Evolutionary conservation across 306 rosid species (phyloP), one percentile per base, ranked within the genome.

Genomic region (Hippophae gyantsensis): DNA sequence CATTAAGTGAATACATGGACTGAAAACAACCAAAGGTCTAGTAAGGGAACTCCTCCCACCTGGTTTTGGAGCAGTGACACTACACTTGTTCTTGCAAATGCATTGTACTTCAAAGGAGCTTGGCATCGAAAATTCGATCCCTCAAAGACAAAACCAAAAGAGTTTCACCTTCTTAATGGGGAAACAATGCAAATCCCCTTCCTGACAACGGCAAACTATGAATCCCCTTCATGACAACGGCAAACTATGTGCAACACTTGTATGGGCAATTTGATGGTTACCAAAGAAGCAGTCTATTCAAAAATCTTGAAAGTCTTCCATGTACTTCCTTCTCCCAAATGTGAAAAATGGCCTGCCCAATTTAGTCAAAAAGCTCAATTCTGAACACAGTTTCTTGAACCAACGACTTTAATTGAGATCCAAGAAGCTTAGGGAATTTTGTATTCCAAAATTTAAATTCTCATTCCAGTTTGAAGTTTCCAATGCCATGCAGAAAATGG

Each of bases 391-490:
- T 13, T 70, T 42, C 60, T 50, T 74, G 1, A 48, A 70, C 7
- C 53, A 40, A 7, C 45, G 57, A 8, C 6, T 54, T 38, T 43
- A 53, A 13, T 6, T 6, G 0, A 0, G 0, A 0, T 0, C 1
- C 3, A 57, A 10, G 43, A n/a, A 10, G 0, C n/a, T 73, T 3
- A 1, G 9, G 6, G 10, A 66, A 1, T 18, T 78, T 8, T 26
- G 63, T 50, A 74, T 78, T 32, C 83, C 69, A 14, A 66, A 48
- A 45, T 78, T 74, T 61, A 66, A 66, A 10, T 40, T 78, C 13
- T 45, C 60, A 1, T 60, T 26, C 25, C 11, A 4, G 0, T 78
- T 74, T 5, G 12, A 41, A 0, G 52, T 62, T 12, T 8, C 14
- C 0, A 0, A 43, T 1, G 27, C 7, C 41, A 26, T 74, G 12